A percentile compares a stretch with the other conserved stretches of the same genome.
Conservation (phyloP, 768 basidiomycete genomes). For the Suillus tomentosus region DNA sequence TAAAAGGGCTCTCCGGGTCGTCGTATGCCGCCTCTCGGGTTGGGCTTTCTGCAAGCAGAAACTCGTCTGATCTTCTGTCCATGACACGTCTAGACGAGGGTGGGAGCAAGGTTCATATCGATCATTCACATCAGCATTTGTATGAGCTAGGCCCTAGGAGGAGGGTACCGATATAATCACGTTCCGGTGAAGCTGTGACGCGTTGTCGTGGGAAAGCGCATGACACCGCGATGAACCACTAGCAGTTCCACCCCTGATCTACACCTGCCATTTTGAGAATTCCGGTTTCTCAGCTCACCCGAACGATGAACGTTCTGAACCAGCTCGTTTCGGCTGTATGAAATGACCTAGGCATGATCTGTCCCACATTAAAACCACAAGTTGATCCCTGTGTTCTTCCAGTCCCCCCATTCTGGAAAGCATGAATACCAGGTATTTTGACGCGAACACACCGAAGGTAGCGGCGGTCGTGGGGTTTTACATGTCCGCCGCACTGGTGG, state of each 20-base stretch:
- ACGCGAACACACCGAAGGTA: slow-evolving; percentile 48
- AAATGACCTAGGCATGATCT: neutral
- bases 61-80: slow-evolving; percentile 13
- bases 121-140: neutral
- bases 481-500: slow-evolving; percentile 74
- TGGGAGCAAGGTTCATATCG: neutral
- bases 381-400: neutral
- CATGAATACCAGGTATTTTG: slow-evolving; percentile 27
- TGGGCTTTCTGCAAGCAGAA: neutral
- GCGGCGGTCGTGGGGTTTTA: slow-evolving; percentile 77
- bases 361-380: slow-evolving; percentile 5
- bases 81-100: slow-evolving; percentile 9
- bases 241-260: neutral
- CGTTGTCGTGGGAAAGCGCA: neutral
- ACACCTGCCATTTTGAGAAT: neutral
- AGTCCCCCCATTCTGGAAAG: slow-evolving; percentile 5
- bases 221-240: slow-evolving; percentile 1
- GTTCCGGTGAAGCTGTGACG: neutral
- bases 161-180: neutral
- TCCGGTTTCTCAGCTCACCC: neutral
- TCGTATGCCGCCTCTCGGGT: neutral
- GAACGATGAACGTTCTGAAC: neutral
- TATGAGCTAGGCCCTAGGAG: neutral
- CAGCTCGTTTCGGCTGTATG: neutral
- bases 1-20: slow-evolving; percentile 13